These are phyloP conservation scores for Cyberlindnera euphorbiiphila DNA, from an alignment of 805 yeast species.

Conservation along the genomic window DNA sequence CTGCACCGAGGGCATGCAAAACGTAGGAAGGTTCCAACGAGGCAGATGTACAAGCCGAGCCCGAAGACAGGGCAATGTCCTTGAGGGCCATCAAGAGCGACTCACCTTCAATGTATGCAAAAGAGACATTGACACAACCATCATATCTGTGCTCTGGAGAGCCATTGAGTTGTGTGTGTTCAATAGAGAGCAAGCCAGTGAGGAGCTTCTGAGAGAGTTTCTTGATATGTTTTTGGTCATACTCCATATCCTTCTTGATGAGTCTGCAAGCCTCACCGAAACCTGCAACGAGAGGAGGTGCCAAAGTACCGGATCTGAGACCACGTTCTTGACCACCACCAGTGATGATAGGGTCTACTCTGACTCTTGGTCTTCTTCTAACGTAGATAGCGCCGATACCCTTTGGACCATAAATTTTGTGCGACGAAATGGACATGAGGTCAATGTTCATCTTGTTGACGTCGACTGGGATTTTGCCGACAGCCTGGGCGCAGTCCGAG, in stretches of 20 bases:
- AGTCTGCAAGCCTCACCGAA: slow-evolving; percentile 96
- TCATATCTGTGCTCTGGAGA: slow-evolving; percentile 70
- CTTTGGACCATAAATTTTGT: slow-evolving; percentile 96
- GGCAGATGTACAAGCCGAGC: slow-evolving; percentile 98
- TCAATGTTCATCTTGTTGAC: slow-evolving; percentile 93
- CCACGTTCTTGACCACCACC: slow-evolving; percentile 99
- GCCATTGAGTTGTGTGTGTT: slow-evolving; percentile 89
- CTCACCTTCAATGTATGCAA: slow-evolving; percentile 98
- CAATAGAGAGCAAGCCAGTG: slow-evolving; percentile 70
- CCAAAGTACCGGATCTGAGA: slow-evolving; percentile 90
- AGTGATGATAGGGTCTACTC: slow-evolving; percentile 88
- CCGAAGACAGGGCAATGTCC: slow-evolving; percentile 93
- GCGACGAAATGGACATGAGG: slow-evolving; percentile 89
- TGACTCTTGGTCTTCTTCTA: slow-evolving; percentile 96
- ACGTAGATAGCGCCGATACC: slow-evolving; percentile 95
- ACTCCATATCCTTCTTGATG: slow-evolving; percentile 66
- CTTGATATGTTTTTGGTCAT: slow-evolving; percentile 68
- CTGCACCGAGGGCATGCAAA: slow-evolving; percentile 94
- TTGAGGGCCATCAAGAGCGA: slow-evolving; percentile 95
- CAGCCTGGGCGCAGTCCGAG: slow-evolving; percentile 96
- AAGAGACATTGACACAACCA: slow-evolving; percentile 95
- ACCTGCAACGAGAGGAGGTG: slow-evolving; percentile 94
- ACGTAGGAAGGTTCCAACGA: slow-evolving; percentile 97
- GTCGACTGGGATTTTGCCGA: slow-evolving; percentile 88
- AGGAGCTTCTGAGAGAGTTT: slow-evolving; percentile 70